Evolutionary conservation across 805 yeast species (phyloP).

Genomic region (Middelhovenomyces tepae): DNA sequence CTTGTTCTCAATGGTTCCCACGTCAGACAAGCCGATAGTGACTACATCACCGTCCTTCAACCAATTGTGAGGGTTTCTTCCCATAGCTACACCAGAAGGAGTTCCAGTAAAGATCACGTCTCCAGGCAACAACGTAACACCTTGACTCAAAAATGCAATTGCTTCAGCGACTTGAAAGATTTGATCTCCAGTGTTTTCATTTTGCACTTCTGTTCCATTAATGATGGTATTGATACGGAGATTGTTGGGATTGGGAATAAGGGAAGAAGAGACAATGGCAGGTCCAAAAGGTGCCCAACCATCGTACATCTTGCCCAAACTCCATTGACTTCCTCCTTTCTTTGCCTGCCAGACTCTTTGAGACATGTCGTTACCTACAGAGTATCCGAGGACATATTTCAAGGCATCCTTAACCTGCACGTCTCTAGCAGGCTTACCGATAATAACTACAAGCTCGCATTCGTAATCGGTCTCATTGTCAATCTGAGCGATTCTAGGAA

Average conservation of each 20-base stretch:
- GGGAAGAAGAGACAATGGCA: slow-evolving; percentile 33
- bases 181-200: slow-evolving; percentile 39
- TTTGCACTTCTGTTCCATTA: slow-evolving; percentile 42
- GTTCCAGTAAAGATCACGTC: slow-evolving; percentile 45
- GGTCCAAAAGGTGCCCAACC: slow-evolving; percentile 54
- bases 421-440: slow-evolving; percentile 41
- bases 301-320: slow-evolving; percentile 45
- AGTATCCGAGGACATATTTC: slow-evolving; percentile 41
- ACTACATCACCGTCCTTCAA: slow-evolving; percentile 38
- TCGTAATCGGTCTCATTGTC: slow-evolving; percentile 39
- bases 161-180: slow-evolving; percentile 37
- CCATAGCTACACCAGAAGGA: slow-evolving; percentile 45
- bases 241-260: slow-evolving; percentile 29
- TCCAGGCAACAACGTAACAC: slow-evolving; percentile 42
- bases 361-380: slow-evolving; percentile 48
- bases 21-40: slow-evolving; percentile 33
- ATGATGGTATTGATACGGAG: slow-evolving; percentile 34
- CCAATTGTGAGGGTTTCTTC: slow-evolving; percentile 35
- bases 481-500: slow-evolving; percentile 27
- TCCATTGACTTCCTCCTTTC: slow-evolving; percentile 46
- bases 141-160: slow-evolving; percentile 41
- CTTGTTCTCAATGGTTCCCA: slow-evolving; percentile 36
- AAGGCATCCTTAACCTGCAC: slow-evolving; percentile 37
- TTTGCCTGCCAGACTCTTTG: slow-evolving; percentile 50
- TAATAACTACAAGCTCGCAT: slow-evolving; percentile 45